Evolutionary conservation across 1,284 basidiomycete genomes (phyloP).

Genomic region (Ustilago lituana): DNA sequence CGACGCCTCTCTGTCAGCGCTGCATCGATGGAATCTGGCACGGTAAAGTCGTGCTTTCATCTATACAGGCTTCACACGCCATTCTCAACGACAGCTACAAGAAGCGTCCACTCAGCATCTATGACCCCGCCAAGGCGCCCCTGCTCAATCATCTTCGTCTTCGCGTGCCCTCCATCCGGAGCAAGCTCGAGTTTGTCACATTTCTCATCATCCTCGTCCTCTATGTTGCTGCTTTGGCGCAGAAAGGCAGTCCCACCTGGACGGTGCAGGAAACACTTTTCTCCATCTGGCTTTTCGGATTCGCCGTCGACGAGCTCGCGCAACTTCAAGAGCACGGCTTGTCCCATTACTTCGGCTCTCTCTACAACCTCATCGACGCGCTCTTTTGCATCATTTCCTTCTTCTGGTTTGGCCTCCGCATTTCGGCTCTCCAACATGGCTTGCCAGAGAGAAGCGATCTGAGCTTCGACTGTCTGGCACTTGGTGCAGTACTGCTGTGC

Average conservation of each 20-base stretch:
- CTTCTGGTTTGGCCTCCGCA: slow-evolving; percentile 64
- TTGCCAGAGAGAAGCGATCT: slow-evolving; percentile 54
- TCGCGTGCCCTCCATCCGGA: slow-evolving; percentile 89
- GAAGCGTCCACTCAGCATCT: slow-evolving; percentile 87
- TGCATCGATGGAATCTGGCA: slow-evolving; percentile 61
- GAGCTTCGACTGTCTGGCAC: slow-evolving; percentile 66
- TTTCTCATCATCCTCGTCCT: slow-evolving; percentile 67
- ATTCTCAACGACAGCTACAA: slow-evolving; percentile 81
- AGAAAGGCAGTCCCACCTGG: slow-evolving; percentile 53
- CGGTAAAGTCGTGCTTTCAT: slow-evolving; percentile 55
- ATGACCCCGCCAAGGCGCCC: slow-evolving; percentile 90
- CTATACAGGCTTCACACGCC: slow-evolving; percentile 51
- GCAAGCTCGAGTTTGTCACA: slow-evolving; percentile 86
- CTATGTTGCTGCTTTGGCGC: slow-evolving; percentile 66
- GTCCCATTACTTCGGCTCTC: slow-evolving; percentile 72
- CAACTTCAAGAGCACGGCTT: slow-evolving; percentile 94
- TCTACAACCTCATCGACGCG: slow-evolving; percentile 58
- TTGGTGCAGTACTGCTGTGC: slow-evolving; percentile 65
- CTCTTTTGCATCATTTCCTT: slow-evolving; percentile 66
- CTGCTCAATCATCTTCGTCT: slow-evolving; percentile 92
- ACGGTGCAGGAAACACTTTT: slow-evolving; percentile 54
- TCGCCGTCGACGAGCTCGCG: slow-evolving; percentile 88
- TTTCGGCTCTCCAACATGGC: slow-evolving; percentile 59
- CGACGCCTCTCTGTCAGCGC: slow-evolving; percentile 56
- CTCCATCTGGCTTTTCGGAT: slow-evolving; percentile 70